A percentile compares a stretch with the other conserved stretches of the same genome.
Evolutionary conservation across 2,329 filamentous ascomycete species (phyloP).

Genomic region (Nakataea oryzae): DNA sequence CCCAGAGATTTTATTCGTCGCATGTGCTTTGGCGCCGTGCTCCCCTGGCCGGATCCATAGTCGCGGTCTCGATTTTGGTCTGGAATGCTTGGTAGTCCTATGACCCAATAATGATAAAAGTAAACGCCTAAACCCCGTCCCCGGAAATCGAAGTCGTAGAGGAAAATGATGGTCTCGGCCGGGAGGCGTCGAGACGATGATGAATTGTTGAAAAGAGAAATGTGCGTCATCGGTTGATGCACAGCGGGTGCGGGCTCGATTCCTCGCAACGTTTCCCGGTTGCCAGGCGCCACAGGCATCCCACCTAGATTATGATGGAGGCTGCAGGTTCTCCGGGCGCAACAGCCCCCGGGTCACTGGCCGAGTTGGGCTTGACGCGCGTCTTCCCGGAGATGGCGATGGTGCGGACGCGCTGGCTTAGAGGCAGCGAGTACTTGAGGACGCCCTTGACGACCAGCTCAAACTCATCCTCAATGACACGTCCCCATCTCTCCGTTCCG

Average conservation of each 20-base stretch:
- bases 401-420: conserved; percentile 49
- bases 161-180: not conserved
- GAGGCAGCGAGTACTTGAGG: conserved; percentile 65
- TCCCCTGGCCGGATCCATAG: not conserved
- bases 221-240: not conserved
- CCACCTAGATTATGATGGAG: not conserved
- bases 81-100: not conserved
- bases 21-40: not conserved
- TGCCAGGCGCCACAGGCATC: not conserved
- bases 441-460: conserved; percentile 87
- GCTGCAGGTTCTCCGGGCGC: conserved; percentile 18
- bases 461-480: conserved; percentile 83
- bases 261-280: too few species aligned
- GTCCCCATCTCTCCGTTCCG: conserved; percentile 80
- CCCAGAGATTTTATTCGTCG: not conserved
- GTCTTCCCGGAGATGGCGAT: conserved; percentile 50
- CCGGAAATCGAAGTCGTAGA: not conserved
- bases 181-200: not conserved
- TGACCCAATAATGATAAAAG: not conserved
- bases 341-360: conserved; percentile 36
- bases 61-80: not conserved
- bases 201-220: not conserved
- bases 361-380: conserved; percentile 50
- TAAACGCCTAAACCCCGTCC: not conserved
- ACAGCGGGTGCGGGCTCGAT: not conserved